These are phyloP conservation scores for Mortierella antarctica DNA, from an alignment of 192 early-diverging fungal genomes.

Conservation along the genomic window DNA sequence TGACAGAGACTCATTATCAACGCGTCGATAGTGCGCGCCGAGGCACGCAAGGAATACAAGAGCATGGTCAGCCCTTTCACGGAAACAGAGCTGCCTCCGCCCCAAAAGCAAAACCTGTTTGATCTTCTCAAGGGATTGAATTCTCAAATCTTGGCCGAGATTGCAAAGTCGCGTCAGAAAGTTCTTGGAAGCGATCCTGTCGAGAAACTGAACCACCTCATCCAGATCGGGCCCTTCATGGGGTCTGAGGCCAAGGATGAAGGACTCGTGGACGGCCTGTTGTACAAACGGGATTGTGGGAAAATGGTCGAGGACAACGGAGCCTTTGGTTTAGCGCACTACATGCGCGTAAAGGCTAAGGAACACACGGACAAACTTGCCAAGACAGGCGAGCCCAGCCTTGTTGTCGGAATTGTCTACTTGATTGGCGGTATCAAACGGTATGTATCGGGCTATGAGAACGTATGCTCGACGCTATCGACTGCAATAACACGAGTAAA, in stretches of 20 bases:
- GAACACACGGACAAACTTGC: slow-evolving; percentile 33
- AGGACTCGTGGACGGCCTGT: slow-evolving; percentile 64
- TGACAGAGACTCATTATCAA: not conserved
- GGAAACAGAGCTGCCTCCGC: slow-evolving; percentile 59
- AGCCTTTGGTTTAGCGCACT: slow-evolving; percentile 43
- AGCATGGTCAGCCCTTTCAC: slow-evolving; percentile 62
- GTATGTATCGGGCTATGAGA: slow-evolving; percentile 6
- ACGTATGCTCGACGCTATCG: too few relatives aligned
- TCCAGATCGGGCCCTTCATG: slow-evolving; percentile 67
- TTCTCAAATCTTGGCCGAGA: slow-evolving; percentile 61
- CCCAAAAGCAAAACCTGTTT: slow-evolving; percentile 68
- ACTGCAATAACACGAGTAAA: too few relatives aligned
- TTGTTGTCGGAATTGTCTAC: slow-evolving; percentile 75
- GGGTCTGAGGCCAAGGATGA: slow-evolving; percentile 59
- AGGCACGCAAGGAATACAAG: slow-evolving; percentile 72
- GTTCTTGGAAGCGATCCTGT: slow-evolving; percentile 42
- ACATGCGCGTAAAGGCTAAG: slow-evolving; percentile 45
- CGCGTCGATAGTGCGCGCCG: slow-evolving; percentile 47
- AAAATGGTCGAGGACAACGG: slow-evolving; percentile 52
- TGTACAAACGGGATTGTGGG: slow-evolving; percentile 60
- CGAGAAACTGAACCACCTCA: slow-evolving; percentile 59
- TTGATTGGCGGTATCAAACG: slow-evolving; percentile 67
- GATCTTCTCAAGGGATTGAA: slow-evolving; percentile 66
- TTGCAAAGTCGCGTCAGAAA: slow-evolving; percentile 53
- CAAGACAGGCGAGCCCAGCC: slow-evolving; percentile 40